A percentile compares a stretch with the other conserved stretches of the same genome.
These are phyloP conservation scores for Fusarium austroafricanum DNA, from an alignment of 2,329 filamentous ascomycete genomes.

Conservation along the genomic window DNA sequence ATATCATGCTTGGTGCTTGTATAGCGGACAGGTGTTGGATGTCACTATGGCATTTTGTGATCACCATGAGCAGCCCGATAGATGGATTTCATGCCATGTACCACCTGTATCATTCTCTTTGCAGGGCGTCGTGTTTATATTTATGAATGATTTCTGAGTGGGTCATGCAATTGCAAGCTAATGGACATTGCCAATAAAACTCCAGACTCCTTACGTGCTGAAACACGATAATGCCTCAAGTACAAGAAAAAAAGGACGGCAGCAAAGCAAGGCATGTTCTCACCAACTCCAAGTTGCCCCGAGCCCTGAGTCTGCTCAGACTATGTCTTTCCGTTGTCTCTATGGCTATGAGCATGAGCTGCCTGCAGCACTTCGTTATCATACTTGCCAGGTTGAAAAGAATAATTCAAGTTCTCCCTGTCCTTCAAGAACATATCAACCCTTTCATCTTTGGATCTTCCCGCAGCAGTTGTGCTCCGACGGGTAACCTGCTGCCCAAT, in stretches of 20 bases:
- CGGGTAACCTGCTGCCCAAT: constrained; percentile 70
- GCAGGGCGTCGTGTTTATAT: not conserved
- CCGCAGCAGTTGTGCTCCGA: constrained; percentile 63
- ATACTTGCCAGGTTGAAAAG: constrained; percentile 49
- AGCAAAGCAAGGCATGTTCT: constrained; percentile 17
- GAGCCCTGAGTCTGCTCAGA: not conserved
- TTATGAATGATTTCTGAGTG: not conserved
- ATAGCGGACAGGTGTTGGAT: not conserved
- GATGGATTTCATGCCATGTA: not conserved
- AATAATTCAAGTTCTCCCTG: constrained; percentile 64
- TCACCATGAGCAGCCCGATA: not conserved
- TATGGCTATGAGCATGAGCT: constrained; percentile 11
- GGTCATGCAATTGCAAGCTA: not conserved
- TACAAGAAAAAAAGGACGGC: not conserved
- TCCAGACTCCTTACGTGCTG: constrained; percentile 32
- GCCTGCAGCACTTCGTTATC: constrained; percentile 37
- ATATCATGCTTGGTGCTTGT: not conserved
- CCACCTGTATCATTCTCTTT: not conserved
- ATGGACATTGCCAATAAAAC: constrained; percentile 1
- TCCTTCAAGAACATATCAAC: constrained; percentile 83
- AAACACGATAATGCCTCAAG: constrained; percentile 15
- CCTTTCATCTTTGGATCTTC: constrained; percentile 70
- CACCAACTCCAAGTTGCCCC: constrained; percentile 23
- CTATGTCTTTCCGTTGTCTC: constrained; percentile 6
- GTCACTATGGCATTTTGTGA: no score